These are phyloP conservation scores for Pilaira anomala DNA, from an alignment of 192 early-diverging fungal genomes.

Conservation along the genomic window DNA sequence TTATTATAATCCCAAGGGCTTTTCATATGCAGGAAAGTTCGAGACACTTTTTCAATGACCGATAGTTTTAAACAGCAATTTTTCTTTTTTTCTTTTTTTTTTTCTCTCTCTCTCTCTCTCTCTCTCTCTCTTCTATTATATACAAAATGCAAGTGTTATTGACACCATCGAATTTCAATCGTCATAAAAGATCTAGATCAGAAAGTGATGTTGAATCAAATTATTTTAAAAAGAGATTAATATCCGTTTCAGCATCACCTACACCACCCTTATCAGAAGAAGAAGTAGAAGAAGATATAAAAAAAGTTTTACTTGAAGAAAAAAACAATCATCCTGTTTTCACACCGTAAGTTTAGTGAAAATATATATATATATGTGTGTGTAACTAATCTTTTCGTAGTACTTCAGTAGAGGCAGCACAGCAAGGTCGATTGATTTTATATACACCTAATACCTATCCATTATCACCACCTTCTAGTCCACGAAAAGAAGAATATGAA, in stretches of 20 bases:
- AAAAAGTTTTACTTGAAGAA: too few relatives aligned
- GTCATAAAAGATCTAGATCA: not conserved
- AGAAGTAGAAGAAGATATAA: not conserved
- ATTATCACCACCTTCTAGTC: not conserved
- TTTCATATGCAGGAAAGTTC: not conserved
- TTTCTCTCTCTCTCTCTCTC: not conserved
- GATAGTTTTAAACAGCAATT: too few relatives aligned
- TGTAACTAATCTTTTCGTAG: too few relatives aligned
- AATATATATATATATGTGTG: not conserved
- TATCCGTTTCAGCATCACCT: not conserved
- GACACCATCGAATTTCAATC: too few relatives aligned
- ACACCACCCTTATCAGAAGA: not conserved
- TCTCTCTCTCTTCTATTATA: not conserved
- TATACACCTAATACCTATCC: not conserved
- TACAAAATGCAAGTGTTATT: not conserved
- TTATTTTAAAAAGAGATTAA: not conserved
- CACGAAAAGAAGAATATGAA: slow-evolving; percentile 9
- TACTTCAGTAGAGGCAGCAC: not conserved
- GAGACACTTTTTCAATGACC: not conserved
- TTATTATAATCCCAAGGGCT: not conserved
- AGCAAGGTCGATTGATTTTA: not conserved
- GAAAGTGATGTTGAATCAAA: not conserved
- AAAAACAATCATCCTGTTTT: too few relatives aligned
- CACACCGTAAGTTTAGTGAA: not conserved
- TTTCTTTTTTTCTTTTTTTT: not conserved